A percentile compares a stretch with the other conserved stretches of the same genome.
phyloP scores from a whole-genome alignment of 768 basidiomycete species.

The Chalciporus pseudorubinellus region DNA sequence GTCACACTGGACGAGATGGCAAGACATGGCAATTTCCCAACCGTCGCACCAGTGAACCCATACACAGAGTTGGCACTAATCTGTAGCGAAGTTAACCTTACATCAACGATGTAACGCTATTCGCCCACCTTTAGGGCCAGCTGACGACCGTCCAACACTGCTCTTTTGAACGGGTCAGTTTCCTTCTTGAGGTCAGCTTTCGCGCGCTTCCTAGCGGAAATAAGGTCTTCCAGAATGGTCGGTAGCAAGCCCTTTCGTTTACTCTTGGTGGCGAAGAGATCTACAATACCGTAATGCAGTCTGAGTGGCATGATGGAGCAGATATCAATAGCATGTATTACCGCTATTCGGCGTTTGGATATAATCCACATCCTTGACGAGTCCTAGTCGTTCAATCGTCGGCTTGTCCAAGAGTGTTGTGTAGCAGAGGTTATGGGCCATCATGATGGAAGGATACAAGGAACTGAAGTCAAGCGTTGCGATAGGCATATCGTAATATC shows the following conservation, averaged over 20 bases:
- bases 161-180: slow-evolving; percentile 94
- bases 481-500: slow-evolving; percentile 95
- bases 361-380: slow-evolving; percentile 87
- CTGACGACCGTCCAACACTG: slow-evolving; percentile 96
- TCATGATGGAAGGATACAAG: slow-evolving; percentile 99
- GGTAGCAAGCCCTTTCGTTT: slow-evolving; percentile 88
- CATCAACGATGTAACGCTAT: background rate
- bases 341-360: slow-evolving; percentile 95
- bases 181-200: slow-evolving; percentile 96
- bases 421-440: slow-evolving; percentile 99
- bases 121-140: slow-evolving; percentile 81
- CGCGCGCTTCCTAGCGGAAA: slow-evolving; percentile 89
- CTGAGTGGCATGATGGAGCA: background rate
- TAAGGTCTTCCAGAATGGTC: slow-evolving; percentile 88
- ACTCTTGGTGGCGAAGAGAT: slow-evolving; percentile 74
- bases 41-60: slow-evolving; percentile 96
- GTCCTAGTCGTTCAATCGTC: slow-evolving; percentile 72
- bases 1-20: slow-evolving; percentile 95
- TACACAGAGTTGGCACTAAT: slow-evolving; percentile 99
- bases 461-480: slow-evolving; percentile 99
- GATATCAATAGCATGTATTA: slow-evolving; percentile 28
- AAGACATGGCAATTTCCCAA: slow-evolving; percentile 95
- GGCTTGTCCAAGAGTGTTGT: slow-evolving; percentile 86
- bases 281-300: slow-evolving; percentile 39
- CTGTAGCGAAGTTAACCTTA: slow-evolving; percentile 42